Percentiles rank a stretch among this genome's conserved stretches.
These are phyloP conservation scores for Bauhinia variegata DNA, from an alignment of 306 rosid species.

Conservation along the genomic window DNA sequence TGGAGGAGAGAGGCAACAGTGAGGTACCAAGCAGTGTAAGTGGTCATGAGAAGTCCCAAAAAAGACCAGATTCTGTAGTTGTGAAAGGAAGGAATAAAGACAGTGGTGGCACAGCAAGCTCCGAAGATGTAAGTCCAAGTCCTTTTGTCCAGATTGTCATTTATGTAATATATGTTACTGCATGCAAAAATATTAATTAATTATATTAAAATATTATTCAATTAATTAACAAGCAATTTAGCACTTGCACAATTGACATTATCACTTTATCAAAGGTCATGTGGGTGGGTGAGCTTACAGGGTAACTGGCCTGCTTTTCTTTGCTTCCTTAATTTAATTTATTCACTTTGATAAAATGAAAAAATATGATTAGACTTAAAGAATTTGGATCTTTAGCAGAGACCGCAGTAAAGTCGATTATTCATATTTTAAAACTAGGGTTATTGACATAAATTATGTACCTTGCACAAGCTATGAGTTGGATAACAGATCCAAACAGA, in stretches of 20 bases:
- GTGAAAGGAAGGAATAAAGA: constrained; percentile 94
- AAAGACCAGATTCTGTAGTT: constrained; percentile 98
- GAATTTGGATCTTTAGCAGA: no score
- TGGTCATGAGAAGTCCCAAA: constrained; percentile 94
- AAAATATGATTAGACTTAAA: no score
- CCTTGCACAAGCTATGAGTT: constrained; percentile 99
- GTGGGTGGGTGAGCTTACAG: constrained; percentile 8
- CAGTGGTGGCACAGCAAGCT: constrained; percentile 99
- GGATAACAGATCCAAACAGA: constrained; percentile 99
- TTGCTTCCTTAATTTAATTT: no score
- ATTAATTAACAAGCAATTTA: constrained; percentile 3
- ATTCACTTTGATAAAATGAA: no score
- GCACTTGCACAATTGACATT: constrained; percentile 21
- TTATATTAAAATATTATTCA: neutral
- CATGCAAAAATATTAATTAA: constrained; percentile 7
- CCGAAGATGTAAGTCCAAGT: constrained; percentile 99
- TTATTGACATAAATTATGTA: constrained; percentile 44
- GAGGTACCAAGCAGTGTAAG: constrained; percentile 99
- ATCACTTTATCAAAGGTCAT: constrained; percentile 24
- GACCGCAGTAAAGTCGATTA: no score
- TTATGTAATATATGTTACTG: constrained; percentile 98
- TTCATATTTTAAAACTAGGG: constrained; percentile 28
- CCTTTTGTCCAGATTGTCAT: constrained; percentile 95
- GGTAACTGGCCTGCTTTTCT: no score
- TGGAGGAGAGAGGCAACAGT: constrained; percentile 81